Evolutionary conservation across 2,329 filamentous ascomycete species (phyloP).

Genomic region (Stylonectria norvegica): DNA sequence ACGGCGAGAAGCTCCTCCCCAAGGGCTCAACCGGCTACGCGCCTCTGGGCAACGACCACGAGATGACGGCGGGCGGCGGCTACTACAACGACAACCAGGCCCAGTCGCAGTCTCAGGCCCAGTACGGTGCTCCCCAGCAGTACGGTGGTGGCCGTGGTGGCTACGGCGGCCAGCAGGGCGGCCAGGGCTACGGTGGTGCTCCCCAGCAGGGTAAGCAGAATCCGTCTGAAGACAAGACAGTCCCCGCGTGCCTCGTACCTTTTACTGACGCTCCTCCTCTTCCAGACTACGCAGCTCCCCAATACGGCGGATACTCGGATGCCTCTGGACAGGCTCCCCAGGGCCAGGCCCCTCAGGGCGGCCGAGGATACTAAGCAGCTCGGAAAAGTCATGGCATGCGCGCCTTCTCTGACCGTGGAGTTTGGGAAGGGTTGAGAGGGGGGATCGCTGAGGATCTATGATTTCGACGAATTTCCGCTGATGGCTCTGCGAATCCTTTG

Average conservation of each 20-base stretch:
- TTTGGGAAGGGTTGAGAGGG: slow-evolving; percentile 7
- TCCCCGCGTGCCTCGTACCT: too few species aligned
- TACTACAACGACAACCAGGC: slow-evolving; percentile 37
- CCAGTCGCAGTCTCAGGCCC: slow-evolving; percentile 24
- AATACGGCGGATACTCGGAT: slow-evolving; percentile 48
- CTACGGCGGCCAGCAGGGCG: too few species aligned
- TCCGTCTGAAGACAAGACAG: too few species aligned
- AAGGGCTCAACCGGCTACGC: slow-evolving; percentile 40
- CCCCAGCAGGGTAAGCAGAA: too few species aligned
- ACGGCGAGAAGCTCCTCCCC: slow-evolving; percentile 52
- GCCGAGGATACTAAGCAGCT: slow-evolving; percentile 41
- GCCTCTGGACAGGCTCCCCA: slow-evolving; percentile 39
- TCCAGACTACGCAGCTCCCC: slow-evolving; percentile 36
- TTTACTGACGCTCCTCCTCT: too few species aligned
- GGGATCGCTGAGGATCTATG: slow-evolving; percentile 13
- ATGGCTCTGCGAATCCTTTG: slow-evolving; percentile 26
- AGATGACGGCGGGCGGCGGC: slow-evolving; percentile 34
- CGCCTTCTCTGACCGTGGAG: slow-evolving; percentile 3
- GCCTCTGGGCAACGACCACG: slow-evolving; percentile 33
- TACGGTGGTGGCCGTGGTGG: too few species aligned
- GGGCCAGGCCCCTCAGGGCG: slow-evolving; percentile 39
- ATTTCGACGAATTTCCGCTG: slow-evolving; percentile 23
- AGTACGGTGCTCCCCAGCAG: slow-evolving; percentile 37
- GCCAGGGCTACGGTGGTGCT: too few species aligned
- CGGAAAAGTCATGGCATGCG: slow-evolving; percentile 4